Evolutionary conservation across 495 filamentous ascomycete species (phyloP).

Genomic region (Daldinia grandis): DNA sequence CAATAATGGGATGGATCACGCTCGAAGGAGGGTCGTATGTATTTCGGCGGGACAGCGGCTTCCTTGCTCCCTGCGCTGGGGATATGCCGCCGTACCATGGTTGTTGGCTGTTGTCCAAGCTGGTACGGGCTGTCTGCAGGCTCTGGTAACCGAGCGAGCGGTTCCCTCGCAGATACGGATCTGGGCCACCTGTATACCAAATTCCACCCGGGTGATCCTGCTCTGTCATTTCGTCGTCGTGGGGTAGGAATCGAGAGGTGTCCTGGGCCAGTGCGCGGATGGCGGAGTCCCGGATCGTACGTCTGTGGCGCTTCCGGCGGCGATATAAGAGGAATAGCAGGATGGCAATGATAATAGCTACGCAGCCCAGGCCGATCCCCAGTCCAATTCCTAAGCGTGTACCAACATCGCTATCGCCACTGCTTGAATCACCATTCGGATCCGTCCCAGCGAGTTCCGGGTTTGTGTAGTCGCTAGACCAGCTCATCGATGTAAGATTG

Average conservation of each 20-base stretch:
- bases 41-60: constrained; percentile 39
- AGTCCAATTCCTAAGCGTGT: constrained; percentile 70
- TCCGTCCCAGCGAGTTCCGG: constrained; percentile 48
- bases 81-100: constrained; percentile 39
- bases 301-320: constrained; percentile 52
- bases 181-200: constrained; percentile 55
- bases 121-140: constrained; percentile 43
- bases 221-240: constrained; percentile 68
- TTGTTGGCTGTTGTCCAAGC: constrained; percentile 30
- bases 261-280: constrained; percentile 54
- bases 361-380: constrained; percentile 75
- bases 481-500: constrained; percentile 77
- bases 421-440: constrained; percentile 25
- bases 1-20: constrained; percentile 65
- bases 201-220: constrained; percentile 42
- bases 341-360: constrained; percentile 60
- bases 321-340: constrained; percentile 67
- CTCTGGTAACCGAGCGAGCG: constrained; percentile 57
- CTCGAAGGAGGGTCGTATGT: constrained; percentile 40
- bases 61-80: constrained; percentile 32
- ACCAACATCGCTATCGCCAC: constrained; percentile 25
- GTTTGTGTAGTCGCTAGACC: constrained; percentile 74
- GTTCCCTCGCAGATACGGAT: constrained; percentile 51
- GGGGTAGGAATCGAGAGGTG: constrained; percentile 44
- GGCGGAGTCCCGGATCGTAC: constrained; percentile 48